These are phyloP conservation scores for Pseudogymnoascus sp. DNA, from an alignment of 2,329 filamentous ascomycete genomes.

Conservation along the genomic window DNA sequence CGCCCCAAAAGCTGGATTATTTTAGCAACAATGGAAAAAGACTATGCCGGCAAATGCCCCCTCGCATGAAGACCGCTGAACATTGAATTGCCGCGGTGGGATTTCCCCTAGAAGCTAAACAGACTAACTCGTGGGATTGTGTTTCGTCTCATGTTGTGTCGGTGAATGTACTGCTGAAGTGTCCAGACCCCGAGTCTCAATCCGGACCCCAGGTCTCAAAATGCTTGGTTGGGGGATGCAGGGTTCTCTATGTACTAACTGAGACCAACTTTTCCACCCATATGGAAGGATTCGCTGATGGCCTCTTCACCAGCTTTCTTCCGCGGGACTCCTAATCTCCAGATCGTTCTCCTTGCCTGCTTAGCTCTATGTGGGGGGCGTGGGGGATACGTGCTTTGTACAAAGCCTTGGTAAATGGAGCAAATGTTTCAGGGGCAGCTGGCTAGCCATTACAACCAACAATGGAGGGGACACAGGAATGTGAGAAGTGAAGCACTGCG, in stretches of 20 bases:
- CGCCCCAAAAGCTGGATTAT: neutral
- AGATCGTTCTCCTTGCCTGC: neutral
- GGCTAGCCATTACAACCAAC: neutral
- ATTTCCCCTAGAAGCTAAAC: neutral
- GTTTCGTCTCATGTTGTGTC: neutral
- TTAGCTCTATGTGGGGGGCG: neutral
- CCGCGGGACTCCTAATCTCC: neutral
- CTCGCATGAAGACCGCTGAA: neutral
- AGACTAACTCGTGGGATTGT: neutral
- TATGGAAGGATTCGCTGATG: neutral
- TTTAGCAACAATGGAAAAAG: conserved; percentile 1
- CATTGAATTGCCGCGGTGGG: neutral
- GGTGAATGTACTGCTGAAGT: conserved; percentile 1
- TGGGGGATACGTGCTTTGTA: neutral
- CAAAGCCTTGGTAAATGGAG: neutral
- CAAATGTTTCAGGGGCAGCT: neutral
- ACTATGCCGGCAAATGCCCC: neutral
- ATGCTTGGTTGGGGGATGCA: neutral
- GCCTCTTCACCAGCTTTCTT: neutral
- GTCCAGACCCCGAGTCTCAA: neutral
- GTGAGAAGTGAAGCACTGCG: neutral
- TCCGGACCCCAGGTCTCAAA: neutral
- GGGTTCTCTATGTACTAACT: neutral
- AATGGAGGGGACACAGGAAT: neutral
- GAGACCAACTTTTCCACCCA: neutral